Evolutionary conservation across 192 early-diverging fungal genomes (phyloP).

Genomic region (Thoreauomyces humboldtii): DNA sequence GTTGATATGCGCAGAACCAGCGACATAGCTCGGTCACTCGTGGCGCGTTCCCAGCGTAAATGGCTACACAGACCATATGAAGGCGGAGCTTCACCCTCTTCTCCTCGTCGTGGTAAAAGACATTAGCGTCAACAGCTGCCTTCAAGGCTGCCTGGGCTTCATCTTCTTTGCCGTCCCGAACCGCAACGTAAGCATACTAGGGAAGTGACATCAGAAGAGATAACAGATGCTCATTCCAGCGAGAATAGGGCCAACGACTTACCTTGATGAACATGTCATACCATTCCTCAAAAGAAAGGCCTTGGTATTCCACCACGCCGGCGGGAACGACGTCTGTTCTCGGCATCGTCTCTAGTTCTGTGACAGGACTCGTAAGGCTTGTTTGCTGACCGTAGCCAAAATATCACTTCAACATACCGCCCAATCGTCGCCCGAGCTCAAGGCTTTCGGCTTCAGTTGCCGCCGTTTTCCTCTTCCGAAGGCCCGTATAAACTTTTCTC

Average conservation of each 20-base stretch:
- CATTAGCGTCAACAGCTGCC: slow-evolving; percentile 52
- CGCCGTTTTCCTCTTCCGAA: too few species aligned
- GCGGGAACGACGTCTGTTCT: slow-evolving; percentile 8
- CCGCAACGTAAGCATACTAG: slow-evolving; percentile 57
- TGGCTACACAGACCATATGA: slow-evolving; percentile 57
- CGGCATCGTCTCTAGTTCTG: too few species aligned
- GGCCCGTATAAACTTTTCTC: too few species aligned
- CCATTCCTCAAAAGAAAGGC: slow-evolving; percentile 58
- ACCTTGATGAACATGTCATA: slow-evolving; percentile 64
- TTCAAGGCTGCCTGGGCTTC: slow-evolving; percentile 60
- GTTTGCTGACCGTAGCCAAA: too few species aligned
- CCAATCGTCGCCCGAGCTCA: too few species aligned
- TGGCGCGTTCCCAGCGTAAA: slow-evolving; percentile 36
- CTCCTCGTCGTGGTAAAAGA: slow-evolving; percentile 56
- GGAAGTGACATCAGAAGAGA: not conserved
- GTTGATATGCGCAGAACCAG: slow-evolving; percentile 24
- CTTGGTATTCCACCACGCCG: slow-evolving; percentile 23
- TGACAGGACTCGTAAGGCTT: too few species aligned
- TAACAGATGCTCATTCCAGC: not conserved
- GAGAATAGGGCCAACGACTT: not conserved
- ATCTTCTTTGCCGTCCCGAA: slow-evolving; percentile 45
- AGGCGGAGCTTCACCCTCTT: slow-evolving; percentile 41
- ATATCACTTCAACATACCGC: too few species aligned
- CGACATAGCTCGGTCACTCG: slow-evolving; percentile 32
- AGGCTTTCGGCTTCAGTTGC: too few species aligned